Evolutionary conservation across 129 eudicot species (phyloP), one percentile per base, ranked within the genome.

Genomic region (Lactuca saligna): DNA sequence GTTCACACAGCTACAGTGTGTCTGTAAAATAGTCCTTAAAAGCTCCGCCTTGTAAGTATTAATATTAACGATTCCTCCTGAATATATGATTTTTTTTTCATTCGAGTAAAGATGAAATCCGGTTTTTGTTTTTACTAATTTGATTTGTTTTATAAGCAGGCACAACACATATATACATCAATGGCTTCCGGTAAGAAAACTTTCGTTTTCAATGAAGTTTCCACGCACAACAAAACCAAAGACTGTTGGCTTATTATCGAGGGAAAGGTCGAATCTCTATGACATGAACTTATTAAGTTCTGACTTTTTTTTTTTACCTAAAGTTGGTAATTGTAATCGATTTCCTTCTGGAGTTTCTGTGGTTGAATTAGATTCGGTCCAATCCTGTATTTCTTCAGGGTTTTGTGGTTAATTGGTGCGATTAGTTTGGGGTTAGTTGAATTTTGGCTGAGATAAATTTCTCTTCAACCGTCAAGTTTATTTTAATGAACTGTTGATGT

Each of bases 161-260:
- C 51, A 38, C 62, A 10, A 44, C 17, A 31, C 10, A n/a, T n/a
- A 38, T 10, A 53, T 15, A 46, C 33, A 64, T 14, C 38, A 7
- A 65, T 48, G 70, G 49, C 63, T n/a, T 32, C 70, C 17, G 31
- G 25, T 49, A 37, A 54, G 8, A 54, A 37, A 56, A 68, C 63
- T 6, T 54, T 54, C n/a, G 5, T 55, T 37, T 54, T 56, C 54
- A 15, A 68, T 54, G 20, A 54, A 54, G 73, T 68, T 37, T 54
- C 62, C 17, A 35, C 56, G 63, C 73, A 68, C 54, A 55, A 68
- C 63, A 56, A 68, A 54, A 54, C 53, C 63, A 7, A 55, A 68
- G 73, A 68, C 73, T 68, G 73, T 20, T 68, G 73, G 73, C 38
- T 68, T 56, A 54, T 68, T 54, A 38, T 68, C 53, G 53, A 37